These are phyloP conservation scores for Singerocomus rubriflavus DNA, from an alignment of 1,284 basidiomycete genomes.

Conservation along the genomic window DNA sequence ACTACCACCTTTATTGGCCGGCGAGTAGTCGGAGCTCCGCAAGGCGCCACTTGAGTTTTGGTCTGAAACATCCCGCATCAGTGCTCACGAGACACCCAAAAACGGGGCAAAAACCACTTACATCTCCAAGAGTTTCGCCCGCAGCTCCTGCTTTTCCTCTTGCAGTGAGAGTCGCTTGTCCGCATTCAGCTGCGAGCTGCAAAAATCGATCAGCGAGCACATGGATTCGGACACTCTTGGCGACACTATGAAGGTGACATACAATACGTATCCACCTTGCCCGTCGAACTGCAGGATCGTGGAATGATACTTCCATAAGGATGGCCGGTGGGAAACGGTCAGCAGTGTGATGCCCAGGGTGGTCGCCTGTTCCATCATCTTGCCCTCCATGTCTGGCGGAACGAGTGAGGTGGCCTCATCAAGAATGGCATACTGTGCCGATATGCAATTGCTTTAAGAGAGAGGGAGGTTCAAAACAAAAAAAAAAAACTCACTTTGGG, in stretches of 20 bases:
- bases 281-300: conserved; percentile 90
- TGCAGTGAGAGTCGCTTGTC: conserved; percentile 89
- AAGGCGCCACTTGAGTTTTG: conserved; percentile 77
- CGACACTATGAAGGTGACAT: conserved; percentile 32
- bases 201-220: conserved; percentile 4
- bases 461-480: background rate
- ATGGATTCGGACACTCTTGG: background rate
- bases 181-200: conserved; percentile 85
- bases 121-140: conserved; percentile 80
- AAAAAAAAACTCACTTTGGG: conserved; percentile 63
- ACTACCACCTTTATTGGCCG: conserved; percentile 4
- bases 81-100: background rate
- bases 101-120: conserved; percentile 36
- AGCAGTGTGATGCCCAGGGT: conserved; percentile 84
- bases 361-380: conserved; percentile 96
- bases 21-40: conserved; percentile 52
- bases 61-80: conserved; percentile 42
- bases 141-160: conserved; percentile 88
- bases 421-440: conserved; percentile 83
- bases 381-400: conserved; percentile 88
- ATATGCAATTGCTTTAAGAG: background rate
- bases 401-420: conserved; percentile 97
- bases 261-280: conserved; percentile 84
- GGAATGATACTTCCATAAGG: conserved; percentile 93
- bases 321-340: conserved; percentile 90